phyloP scores from a whole-genome alignment of 2,329 filamentous ascomycete species.

The Phialophora chinensis region DNA sequence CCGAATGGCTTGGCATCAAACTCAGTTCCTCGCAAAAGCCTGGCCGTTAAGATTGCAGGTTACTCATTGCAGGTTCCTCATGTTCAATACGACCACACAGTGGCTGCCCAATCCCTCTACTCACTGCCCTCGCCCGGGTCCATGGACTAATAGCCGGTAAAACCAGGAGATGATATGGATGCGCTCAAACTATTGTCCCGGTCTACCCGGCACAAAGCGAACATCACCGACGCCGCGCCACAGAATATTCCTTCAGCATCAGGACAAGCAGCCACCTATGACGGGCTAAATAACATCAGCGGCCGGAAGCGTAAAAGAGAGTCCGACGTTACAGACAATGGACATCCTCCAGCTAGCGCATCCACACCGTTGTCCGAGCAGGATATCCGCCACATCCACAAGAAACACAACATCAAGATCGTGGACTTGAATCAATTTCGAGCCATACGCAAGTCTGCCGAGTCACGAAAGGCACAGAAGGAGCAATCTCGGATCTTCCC shows the following conservation, averaged over 20 bases:
- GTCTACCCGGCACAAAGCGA: slow-evolving; percentile 51
- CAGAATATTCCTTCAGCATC: slow-evolving; percentile 47
- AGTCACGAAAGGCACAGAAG: slow-evolving; percentile 56
- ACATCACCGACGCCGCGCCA: slow-evolving; percentile 40
- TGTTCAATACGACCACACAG: background rate
- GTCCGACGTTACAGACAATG: slow-evolving; percentile 39
- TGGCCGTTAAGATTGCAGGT: background rate
- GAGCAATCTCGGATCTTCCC: slow-evolving; percentile 69
- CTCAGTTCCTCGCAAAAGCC: background rate
- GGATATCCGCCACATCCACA: slow-evolving; percentile 76
- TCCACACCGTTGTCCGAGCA: slow-evolving; percentile 21
- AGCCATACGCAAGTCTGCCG: slow-evolving; percentile 37
- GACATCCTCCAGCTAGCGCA: background rate
- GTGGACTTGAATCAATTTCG: slow-evolving; percentile 67
- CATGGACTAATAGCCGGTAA: background rate
- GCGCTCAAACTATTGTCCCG: slow-evolving; percentile 54
- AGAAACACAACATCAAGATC: slow-evolving; percentile 83
- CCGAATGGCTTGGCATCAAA: slow-evolving; percentile 11
- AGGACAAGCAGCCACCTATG: slow-evolving; percentile 49
- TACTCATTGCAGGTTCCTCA: background rate
- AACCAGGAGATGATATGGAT: slow-evolving; percentile 46
- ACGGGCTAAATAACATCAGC: slow-evolving; percentile 43
- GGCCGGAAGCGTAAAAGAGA: slow-evolving; percentile 48
- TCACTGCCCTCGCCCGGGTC: background rate
- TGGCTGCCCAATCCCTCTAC: background rate